Evolutionary conservation across 495 filamentous ascomycete genomes (phyloP).

Genomic region (Neurospora sp.): DNA sequence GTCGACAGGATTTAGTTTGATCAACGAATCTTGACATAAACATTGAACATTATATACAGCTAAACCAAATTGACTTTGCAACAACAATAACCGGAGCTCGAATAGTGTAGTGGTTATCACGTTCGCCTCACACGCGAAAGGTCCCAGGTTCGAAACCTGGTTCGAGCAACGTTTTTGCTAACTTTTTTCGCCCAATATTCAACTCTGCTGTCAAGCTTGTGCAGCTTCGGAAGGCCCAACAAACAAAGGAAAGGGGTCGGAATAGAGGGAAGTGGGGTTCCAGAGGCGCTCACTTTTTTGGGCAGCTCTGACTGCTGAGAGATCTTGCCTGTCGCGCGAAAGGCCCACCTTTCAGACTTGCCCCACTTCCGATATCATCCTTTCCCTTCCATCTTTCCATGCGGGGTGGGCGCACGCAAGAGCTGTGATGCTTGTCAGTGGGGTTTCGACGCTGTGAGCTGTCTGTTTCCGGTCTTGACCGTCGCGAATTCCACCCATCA

Average conservation of each 20-base stretch:
- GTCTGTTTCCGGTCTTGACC: neutral
- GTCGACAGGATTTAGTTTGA: neutral
- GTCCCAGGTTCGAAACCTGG: neutral
- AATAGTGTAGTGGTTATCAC: constrained; percentile 1
- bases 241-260: neutral
- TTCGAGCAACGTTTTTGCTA: neutral
- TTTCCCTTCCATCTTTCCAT: neutral
- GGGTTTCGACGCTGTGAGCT: neutral
- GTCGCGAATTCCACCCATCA: neutral
- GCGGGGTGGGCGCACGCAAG: neutral
- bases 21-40: neutral
- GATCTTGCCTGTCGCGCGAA: neutral
- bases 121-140: neutral
- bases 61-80: neutral
- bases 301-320: neutral
- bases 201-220: neutral
- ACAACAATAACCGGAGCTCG: neutral
- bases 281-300: neutral
- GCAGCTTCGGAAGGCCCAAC: neutral
- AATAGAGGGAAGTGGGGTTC: neutral
- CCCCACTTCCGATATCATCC: neutral
- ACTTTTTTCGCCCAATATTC: neutral
- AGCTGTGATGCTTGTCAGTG: neutral
- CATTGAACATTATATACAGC: neutral
- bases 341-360: neutral